Evolutionary conservation across 192 early-diverging fungal genomes (phyloP), one percentile per base, ranked within the genome.

Genomic region (Backusella sp.): DNA sequence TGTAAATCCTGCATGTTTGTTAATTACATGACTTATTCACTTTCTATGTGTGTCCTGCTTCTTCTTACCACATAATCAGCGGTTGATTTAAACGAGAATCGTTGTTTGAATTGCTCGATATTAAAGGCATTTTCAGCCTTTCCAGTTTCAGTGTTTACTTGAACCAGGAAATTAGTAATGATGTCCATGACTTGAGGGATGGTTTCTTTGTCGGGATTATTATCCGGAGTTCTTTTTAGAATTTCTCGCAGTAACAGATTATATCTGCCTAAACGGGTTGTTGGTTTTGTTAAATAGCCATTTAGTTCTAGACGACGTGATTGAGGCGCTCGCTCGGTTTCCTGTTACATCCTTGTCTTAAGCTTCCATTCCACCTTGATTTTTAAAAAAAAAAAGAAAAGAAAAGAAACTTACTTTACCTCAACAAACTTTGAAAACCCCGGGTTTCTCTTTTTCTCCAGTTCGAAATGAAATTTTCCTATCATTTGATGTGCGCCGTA

Each of bases 241-340:
- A 96, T 90, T 6, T 91, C 94, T 62, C 89, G 85, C 17, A 99
- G 86, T 39, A 99, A 85, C 32, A 99, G 83, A 17, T 91, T 92
- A 74, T 97, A 99, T 49, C 95, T 86, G 12, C 93, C 96, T 72
- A 97, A 79, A 21, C 95, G 89, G n/a, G 95, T 93, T 0, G 93
- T 93, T 28, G 97, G 97, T n/a, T 94, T 89, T 1, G 90, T 92
- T 74, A 98, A 80, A 83, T 97, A 98, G 65, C 92, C 93, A 84
- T 96, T 92, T 32, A 96, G 81, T 42, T 93, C 90, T 56, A 98
- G 83, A 68, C 93, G 93, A 44, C 95, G 86, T 46, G 90, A 92
- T 78, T 94, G 92, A 11, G 96, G 95, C 26, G 79, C 76, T 15
- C 92, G 86, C 56, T 94, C 92, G 3, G 90, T 90, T 80, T 92